These are phyloP conservation scores for Chytriomyces confervae DNA, from an alignment of 192 early-diverging fungal genomes.

Conservation along the genomic window DNA sequence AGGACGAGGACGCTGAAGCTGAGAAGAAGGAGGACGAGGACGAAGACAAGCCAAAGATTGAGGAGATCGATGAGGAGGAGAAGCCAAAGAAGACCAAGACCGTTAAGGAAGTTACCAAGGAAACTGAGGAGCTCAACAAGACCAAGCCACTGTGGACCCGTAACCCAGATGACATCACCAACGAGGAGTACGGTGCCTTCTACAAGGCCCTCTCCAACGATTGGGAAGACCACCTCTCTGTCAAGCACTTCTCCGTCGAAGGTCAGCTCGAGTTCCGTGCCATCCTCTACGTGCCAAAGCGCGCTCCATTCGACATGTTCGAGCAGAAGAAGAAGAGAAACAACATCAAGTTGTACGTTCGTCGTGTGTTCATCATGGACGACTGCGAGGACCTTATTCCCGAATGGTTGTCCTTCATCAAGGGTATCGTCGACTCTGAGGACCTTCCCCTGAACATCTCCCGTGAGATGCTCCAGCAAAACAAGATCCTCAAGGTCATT, in stretches of 20 bases:
- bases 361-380: conserved; percentile 99
- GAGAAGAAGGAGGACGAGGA: conserved; percentile 70
- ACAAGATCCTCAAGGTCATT: conserved; percentile 99
- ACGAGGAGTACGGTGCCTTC: conserved; percentile 97
- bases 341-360: conserved; percentile 99
- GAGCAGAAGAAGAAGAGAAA: conserved; percentile 99
- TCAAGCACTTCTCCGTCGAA: conserved; percentile 99
- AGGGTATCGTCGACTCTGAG: conserved; percentile 99
- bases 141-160: conserved; percentile 99
- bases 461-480: conserved; percentile 99
- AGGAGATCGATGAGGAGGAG: conserved; percentile 70
- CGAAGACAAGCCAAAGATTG: conserved; percentile 57
- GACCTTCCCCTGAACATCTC: conserved; percentile 99
- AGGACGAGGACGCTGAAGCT: conserved; percentile 84
- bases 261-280: conserved; percentile 99
- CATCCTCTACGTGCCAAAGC: conserved; percentile 94
- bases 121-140: conserved; percentile 97
- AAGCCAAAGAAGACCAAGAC: conserved; percentile 81
- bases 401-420: conserved; percentile 99
- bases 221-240: conserved; percentile 97
- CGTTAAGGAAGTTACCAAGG: conserved; percentile 80
- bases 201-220: conserved; percentile 99
- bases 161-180: conserved; percentile 95
- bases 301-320: conserved; percentile 98
- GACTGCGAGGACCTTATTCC: conserved; percentile 99